Conservation (phyloP, 2,329 filamentous ascomycete genomes). For the Fusarium sp. region DNA sequence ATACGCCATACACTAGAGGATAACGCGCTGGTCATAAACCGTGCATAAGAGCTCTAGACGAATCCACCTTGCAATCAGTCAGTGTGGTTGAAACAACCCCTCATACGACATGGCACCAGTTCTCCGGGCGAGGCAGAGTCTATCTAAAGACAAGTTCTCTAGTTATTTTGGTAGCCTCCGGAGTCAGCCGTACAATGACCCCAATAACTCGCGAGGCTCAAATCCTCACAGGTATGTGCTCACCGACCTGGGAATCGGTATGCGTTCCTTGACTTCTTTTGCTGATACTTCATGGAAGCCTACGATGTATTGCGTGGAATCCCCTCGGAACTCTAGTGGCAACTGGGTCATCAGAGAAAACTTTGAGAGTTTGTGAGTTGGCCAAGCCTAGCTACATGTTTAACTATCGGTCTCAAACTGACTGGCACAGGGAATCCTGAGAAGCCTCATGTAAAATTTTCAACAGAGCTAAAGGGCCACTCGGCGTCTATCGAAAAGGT, state of each 20-base stretch:
- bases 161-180: slow-evolving; percentile 72
- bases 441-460: slow-evolving; percentile 75
- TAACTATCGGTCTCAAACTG: background rate
- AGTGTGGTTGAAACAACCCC: background rate
- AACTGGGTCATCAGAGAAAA: slow-evolving; percentile 77
- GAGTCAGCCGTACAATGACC: slow-evolving; percentile 75
- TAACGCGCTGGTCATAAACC: slow-evolving; percentile 3
- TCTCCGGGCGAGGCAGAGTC: slow-evolving; percentile 59
- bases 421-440: slow-evolving; percentile 74
- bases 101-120: slow-evolving; percentile 53
- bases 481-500: slow-evolving; percentile 74
- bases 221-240: slow-evolving; percentile 64
- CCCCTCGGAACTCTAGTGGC: slow-evolving; percentile 84
- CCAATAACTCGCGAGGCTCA: slow-evolving; percentile 61
- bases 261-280: slow-evolving; percentile 2
- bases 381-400: background rate
- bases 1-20: background rate
- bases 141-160: slow-evolving; percentile 76
- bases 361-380: slow-evolving; percentile 74
- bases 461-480: slow-evolving; percentile 78
- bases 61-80: background rate
- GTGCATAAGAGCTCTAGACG: background rate
- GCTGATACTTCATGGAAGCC: slow-evolving; percentile 54
- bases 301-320: slow-evolving; percentile 89
- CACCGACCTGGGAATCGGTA: slow-evolving; percentile 17